phyloP scores from a whole-genome alignment of 1,284 basidiomycete species.

The Entoloma clypeatum region DNA sequence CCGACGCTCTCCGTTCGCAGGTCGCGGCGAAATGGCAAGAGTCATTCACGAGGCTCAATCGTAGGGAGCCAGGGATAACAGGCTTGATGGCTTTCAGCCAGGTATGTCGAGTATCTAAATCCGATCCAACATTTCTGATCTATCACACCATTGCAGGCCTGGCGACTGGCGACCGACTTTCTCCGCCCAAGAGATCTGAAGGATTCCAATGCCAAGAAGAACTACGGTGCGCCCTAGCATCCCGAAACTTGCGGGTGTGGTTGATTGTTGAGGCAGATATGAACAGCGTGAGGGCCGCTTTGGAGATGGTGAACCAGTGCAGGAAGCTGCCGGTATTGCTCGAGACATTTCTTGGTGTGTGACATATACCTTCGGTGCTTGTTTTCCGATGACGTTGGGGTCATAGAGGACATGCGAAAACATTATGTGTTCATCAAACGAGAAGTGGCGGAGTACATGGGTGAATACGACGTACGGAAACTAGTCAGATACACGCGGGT shows the following conservation, averaged over 20 bases:
- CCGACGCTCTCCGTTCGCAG: conserved; percentile 53
- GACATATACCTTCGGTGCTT: not conserved
- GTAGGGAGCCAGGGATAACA: conserved; percentile 55
- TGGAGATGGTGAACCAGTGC: conserved; percentile 51
- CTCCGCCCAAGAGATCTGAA: conserved; percentile 54
- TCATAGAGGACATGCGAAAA: conserved; percentile 59
- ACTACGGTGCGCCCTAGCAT: conserved; percentile 21
- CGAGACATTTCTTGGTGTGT: conserved; percentile 64
- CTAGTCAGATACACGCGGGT: conserved; percentile 3
- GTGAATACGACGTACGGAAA: conserved; percentile 52
- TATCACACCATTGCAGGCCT: conserved; percentile 44
- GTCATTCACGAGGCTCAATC: conserved; percentile 62
- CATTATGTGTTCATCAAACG: conserved; percentile 54
- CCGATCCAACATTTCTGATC: not conserved
- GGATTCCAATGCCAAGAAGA: conserved; percentile 17
- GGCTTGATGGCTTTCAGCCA: conserved; percentile 65
- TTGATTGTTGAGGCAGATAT: conserved; percentile 38
- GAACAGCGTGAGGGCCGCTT: conserved; percentile 46
- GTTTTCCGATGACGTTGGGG: conserved; percentile 12
- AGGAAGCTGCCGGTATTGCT: conserved; percentile 58
- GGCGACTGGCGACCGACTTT: conserved; percentile 54
- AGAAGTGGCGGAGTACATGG: conserved; percentile 58
- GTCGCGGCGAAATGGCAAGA: conserved; percentile 72
- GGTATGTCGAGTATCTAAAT: conserved; percentile 33
- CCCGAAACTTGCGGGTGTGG: not conserved